Base-by-base conservation (phyloP, 1,284 basidiomycete species). In the Malassezia vespertilionis region DNA sequence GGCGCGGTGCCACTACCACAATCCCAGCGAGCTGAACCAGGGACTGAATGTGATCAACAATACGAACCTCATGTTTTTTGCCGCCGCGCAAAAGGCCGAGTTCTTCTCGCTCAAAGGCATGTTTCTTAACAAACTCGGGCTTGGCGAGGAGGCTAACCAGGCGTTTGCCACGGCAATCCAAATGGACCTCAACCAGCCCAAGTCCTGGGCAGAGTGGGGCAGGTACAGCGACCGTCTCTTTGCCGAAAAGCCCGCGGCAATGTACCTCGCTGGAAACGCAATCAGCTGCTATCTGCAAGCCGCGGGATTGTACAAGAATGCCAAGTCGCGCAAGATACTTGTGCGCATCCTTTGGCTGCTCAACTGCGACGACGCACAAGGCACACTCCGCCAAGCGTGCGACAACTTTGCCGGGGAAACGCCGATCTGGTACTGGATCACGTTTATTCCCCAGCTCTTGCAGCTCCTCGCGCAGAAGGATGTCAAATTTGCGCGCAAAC, bases 31-130 rank as follows among this genome's bases (percentile, higher is more conserved):
- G 72, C 79, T 96, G 53, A 82, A 85, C 54, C 84, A 87, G 9
- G 95, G 95, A 32, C 75, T 97, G 32, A 93, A 97, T 64, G 88
- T 95, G 49, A 97, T 99, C 78, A 97, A 95, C 74, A 97, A 95
- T 66, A 99, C 93, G 21, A 99, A 99, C 71, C 75, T 99, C 52
- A 87, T 95, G 79, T 99, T 96, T 77, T 99, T 99, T 75, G 87
- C 88, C 12, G 81, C 77, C 7, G 75, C 82, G 4, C 93, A 99
- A 71, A 97, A 97, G 73, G 88, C 93, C 24, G 93, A 99, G 71
- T 99, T 99, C 75, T 89, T 89, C 72, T 97, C 91, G n/a, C 76
- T 97, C 69, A 99, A 99, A 74, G 93, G 88, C 40, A 95, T 97
- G 87, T 99, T 97, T 75, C 83, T 95, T 61, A 86, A 88, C 37